Percentiles rank a stretch among this genome's conserved stretches.
These are phyloP conservation scores for Hypoxylon crocopeplum DNA, from an alignment of 495 filamentous ascomycete species.

Conservation along the genomic window DNA sequence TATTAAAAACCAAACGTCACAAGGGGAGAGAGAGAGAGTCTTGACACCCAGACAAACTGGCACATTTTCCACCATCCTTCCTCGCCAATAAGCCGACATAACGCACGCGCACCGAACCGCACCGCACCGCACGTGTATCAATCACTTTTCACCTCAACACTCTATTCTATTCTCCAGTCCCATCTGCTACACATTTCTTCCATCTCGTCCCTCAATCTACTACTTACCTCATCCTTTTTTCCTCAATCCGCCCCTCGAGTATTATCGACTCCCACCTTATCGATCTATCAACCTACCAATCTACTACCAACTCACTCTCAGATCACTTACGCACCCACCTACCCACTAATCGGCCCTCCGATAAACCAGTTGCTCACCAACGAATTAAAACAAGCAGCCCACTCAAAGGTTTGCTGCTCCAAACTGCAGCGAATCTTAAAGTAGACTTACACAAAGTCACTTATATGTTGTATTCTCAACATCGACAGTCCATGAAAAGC, in stretches of 20 bases:
- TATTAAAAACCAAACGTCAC: conserved; percentile 1
- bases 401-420: conserved; percentile 27
- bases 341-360: conserved; percentile 4
- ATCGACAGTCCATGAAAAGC: conserved; percentile 39
- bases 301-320: too few relatives aligned
- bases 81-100: conserved; percentile 13
- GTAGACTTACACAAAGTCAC: conserved; percentile 38
- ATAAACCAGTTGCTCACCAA: conserved; percentile 1
- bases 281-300: neutral
- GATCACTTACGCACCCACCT: neutral
- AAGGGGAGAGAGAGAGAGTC: neutral
- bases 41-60: conserved; percentile 16
- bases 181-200: neutral
- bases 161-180: neutral
- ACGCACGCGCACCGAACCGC: neutral
- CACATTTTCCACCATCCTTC: conserved; percentile 21
- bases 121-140: neutral
- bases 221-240: neutral
- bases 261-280: neutral
- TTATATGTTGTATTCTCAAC: conserved; percentile 46
- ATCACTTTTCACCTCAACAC: neutral
- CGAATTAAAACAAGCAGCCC: conserved; percentile 21
- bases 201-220: neutral
- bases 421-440: conserved; percentile 28
- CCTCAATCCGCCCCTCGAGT: neutral